Evolutionary conservation across 148 eudicot species (phyloP), one percentile per base, ranked within the genome.

Genomic region (Drosera capensis): DNA sequence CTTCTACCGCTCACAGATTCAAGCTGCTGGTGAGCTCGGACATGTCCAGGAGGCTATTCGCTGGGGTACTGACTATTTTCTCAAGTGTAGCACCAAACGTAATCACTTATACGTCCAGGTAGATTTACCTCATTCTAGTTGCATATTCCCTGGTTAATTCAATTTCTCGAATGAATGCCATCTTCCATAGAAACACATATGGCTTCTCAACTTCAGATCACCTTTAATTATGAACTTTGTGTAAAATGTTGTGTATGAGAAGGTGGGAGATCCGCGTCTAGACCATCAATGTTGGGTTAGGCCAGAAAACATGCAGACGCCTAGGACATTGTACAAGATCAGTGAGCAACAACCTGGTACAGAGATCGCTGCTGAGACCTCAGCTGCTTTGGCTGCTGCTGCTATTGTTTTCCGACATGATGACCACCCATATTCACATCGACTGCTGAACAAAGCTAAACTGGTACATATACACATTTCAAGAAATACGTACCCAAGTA

Each of bases 351-450:
- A 30, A 6, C 94, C 96, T 43, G 96, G 96, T 36, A 67, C 82
- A 3, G 96, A 87, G 71, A 74, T 87, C 45, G 96, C 96, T n/a
- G 96, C 96, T 1, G 94, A 87, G 54, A 87, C 96, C 35, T 23
- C 77, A 12, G 94, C 96, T 22, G 96, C 96, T 12, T 25, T 87
- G 65, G 96, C 96, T 17, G 71, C 90, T 19, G 58, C 86, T 58
- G 72, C 88, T 18, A 62, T 87, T 23, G 90, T 70, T 21, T 82
- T 87, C 20, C 52, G 77, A 40, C 5, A 17, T 16, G 8, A 44
- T 36, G 90, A 87, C 35, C 59, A 14, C 4, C 15, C 25, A 1
- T 82, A 87, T 51, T 38, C 96, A 16, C 75, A 17, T 8, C 36
- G 8, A 1, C 80, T 87, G 58, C 69, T 77, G 40, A 61, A 63